Base-by-base conservation (phyloP, 1,284 basidiomycete species). In the Filobasidium uniguttulatum region DNA sequence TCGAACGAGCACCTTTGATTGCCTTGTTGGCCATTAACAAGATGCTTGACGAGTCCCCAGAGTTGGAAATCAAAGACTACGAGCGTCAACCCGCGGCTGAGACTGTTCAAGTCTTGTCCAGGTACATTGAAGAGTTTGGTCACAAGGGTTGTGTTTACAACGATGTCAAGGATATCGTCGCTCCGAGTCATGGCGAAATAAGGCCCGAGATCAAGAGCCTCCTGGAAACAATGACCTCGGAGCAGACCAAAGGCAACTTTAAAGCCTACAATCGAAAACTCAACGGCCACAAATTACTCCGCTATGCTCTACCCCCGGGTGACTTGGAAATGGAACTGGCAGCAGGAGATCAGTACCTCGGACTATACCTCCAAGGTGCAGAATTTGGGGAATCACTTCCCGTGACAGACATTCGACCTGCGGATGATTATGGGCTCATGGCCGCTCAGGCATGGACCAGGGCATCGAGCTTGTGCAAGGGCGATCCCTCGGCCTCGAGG, bases 131-230 rank as follows among this genome's bases (percentile, higher is more conserved):
- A 5, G 38, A 40, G n/a, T 52, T 49, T 19, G 54, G 54, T n/a
- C 49, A 55, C 47, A 55, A 52, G 41, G 50, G 50, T 20, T 49
- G 49, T 19, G 54, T 52, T 12, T 17, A 48, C 30, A 50, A 55
- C 28, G 54, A 55, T 26, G 20, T 55, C 3, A 9, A 22, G 8
- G 35, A 35, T 17, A 52, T 49, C 37, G 23, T 51, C 10, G 30
- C 33, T 9, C 5, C 5, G 12, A 8, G 12, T 26, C 14, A 15
- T 9, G 40, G 25, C 12, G 5, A 5, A 15, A 25, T 3, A 19
- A 30, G 34, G 17, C 26, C 34, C 8, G 23, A 29, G 23, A 36
- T 50, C 9, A 19, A 30, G 12, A 30, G 15, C 10, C 26, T 30
- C 19, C 26, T 53, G 4, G 23, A 29, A 26, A 17, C 7, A 1